A percentile compares a stretch with the other conserved stretches of the same genome.
phyloP scores from a whole-genome alignment of 2,329 filamentous ascomycete genomes.

The Colletotrichum eremochloae region DNA sequence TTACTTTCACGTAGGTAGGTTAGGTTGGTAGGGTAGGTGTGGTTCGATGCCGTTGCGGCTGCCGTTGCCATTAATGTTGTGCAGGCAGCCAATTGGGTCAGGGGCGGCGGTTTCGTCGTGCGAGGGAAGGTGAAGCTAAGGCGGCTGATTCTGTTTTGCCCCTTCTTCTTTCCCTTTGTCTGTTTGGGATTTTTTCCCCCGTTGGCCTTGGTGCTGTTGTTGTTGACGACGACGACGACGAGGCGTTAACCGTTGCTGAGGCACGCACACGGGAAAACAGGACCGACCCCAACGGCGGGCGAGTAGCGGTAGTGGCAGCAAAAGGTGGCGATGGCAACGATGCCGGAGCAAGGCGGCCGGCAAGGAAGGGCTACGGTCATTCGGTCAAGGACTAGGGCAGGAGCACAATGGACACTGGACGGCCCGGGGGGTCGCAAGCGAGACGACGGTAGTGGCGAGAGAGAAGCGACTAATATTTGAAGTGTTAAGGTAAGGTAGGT shows the following conservation, averaged over 20 bases:
- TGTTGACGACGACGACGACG: neutral
- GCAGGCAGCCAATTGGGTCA: conserved; percentile 11
- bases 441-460: conserved; percentile 26
- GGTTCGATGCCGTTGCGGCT: conserved; percentile 30
- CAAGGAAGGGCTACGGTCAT: neutral
- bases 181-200: conserved; percentile 14
- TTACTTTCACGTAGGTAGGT: no score
- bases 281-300: neutral
- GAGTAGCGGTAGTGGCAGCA: conserved; percentile 16
- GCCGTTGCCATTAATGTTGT: conserved; percentile 18
- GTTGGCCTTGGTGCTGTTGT: neutral
- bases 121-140: neutral
- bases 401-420: no score
- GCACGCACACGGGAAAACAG: neutral
- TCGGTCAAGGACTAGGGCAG: conserved; percentile 5
- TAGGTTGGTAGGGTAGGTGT: neutral
- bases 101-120: neutral
- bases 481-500: no score
- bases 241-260: conserved; percentile 23
- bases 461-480: neutral
- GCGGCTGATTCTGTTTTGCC: neutral
- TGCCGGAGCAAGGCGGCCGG: neutral
- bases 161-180: conserved; percentile 26
- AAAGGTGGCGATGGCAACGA: conserved; percentile 8
- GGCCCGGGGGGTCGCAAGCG: conserved; percentile 1